These are phyloP conservation scores for Halteria grandinella DNA, from an alignment of 73 alveolate genomes.

Conservation along the genomic window DNA sequence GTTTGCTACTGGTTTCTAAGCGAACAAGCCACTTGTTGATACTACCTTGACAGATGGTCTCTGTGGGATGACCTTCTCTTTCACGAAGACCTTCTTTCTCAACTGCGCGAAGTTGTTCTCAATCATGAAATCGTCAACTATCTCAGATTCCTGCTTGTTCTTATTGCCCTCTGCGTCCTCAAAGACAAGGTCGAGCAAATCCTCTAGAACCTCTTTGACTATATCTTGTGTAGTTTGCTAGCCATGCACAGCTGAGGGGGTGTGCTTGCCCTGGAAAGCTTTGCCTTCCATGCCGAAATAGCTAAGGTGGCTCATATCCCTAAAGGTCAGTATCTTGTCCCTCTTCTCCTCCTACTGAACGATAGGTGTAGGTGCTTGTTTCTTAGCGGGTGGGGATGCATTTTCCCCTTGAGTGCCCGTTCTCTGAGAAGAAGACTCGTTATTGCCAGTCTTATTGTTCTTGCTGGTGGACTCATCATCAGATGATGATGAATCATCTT, in stretches of 20 bases:
- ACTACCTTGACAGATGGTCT: too few species aligned
- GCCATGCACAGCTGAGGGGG: not conserved
- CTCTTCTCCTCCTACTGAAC: too few species aligned
- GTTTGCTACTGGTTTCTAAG: not conserved
- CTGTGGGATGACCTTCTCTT: constrained; percentile 24
- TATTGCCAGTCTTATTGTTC: too few species aligned
- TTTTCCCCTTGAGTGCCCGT: too few species aligned
- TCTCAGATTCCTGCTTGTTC: not conserved
- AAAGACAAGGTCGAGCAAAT: not conserved
- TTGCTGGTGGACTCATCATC: too few species aligned
- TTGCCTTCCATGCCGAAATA: constrained; percentile 7
- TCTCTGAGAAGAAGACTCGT: too few species aligned
- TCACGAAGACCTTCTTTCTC: constrained; percentile 13
- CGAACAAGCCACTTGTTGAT: too few species aligned
- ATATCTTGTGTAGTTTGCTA: not conserved
- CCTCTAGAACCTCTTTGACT: not conserved
- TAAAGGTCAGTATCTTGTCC: constrained; percentile 17
- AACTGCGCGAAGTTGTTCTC: not conserved
- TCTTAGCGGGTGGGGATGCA: too few species aligned
- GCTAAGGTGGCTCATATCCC: constrained; percentile 38
- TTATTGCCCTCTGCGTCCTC: not conserved
- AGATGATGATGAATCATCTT: too few species aligned
- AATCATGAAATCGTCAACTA: not conserved
- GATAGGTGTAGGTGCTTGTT: too few species aligned
- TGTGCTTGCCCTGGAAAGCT: not conserved